Evolutionary conservation across 148 eudicot genomes (phyloP).

Genomic region (Limonium bicolor): DNA sequence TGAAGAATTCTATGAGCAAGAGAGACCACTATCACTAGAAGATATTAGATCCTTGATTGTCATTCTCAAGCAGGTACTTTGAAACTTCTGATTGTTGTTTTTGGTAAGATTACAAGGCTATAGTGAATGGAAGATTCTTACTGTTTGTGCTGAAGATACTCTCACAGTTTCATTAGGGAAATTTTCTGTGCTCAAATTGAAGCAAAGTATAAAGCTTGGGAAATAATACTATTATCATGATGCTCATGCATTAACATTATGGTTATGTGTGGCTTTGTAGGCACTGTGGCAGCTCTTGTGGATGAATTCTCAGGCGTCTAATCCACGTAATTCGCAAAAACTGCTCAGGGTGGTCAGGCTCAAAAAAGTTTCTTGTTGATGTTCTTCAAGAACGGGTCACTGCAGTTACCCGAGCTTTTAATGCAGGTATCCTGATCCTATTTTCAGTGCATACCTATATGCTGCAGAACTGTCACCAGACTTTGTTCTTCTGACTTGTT

Average conservation of each 20-base stretch:
- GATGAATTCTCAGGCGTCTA: constrained; percentile 54
- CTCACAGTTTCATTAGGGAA: no score
- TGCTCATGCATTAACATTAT: no score
- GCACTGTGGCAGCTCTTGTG: constrained; percentile 95
- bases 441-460: no score
- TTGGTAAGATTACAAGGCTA: no score
- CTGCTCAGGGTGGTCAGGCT: constrained; percentile 18
- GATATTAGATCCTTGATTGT: constrained; percentile 78
- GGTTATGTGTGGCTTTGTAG: constrained; percentile 30
- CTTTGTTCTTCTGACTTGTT: no score
- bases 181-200: no score
- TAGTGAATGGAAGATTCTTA: no score
- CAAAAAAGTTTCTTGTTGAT: constrained; percentile 58
- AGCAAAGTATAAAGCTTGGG: no score
- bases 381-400: constrained; percentile 78
- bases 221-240: no score
- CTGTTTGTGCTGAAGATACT: no score
- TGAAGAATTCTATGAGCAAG: constrained; percentile 95
- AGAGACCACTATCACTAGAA: constrained; percentile 71
- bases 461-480: no score
- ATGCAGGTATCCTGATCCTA: constrained; percentile 93
- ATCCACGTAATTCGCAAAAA: constrained; percentile 30
- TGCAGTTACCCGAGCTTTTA: constrained; percentile 67
- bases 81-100: background rate
- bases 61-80: constrained; percentile 72